Evolutionary conservation across 2,329 filamentous ascomycete genomes (phyloP).

Genomic region (Lasiodiplodia sp.): DNA sequence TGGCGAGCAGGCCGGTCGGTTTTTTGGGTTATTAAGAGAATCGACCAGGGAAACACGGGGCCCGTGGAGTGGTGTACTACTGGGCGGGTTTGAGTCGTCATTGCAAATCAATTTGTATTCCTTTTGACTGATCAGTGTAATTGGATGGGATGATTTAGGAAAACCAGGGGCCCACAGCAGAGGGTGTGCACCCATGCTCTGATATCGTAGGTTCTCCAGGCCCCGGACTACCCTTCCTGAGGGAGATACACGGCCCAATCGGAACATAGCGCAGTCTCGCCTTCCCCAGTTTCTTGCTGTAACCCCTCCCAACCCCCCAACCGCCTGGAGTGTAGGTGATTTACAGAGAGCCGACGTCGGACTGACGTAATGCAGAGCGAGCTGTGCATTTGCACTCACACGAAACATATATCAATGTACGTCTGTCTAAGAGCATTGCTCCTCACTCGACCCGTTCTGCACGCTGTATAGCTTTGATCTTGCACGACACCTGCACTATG

Average conservation of each 20-base stretch:
- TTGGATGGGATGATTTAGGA: too few species aligned
- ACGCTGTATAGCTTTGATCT: not conserved
- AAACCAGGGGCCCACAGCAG: too few species aligned
- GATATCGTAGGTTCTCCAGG: not conserved
- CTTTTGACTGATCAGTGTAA: not conserved
- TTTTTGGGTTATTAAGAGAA: not conserved
- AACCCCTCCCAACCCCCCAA: not conserved
- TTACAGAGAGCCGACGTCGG: conserved; percentile 1
- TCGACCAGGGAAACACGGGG: not conserved
- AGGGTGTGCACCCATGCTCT: not conserved
- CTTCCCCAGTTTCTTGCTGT: conserved; percentile 11
- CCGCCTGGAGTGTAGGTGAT: not conserved
- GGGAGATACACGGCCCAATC: not conserved
- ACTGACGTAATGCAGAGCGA: not conserved
- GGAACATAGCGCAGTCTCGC: conserved; percentile 1
- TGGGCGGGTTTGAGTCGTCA: not conserved
- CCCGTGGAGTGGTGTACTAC: not conserved
- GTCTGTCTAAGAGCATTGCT: not conserved
- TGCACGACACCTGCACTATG: not conserved
- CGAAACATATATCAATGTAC: not conserved
- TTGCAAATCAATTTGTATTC: conserved; percentile 1
- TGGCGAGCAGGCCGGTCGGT: not conserved
- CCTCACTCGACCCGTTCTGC: not conserved
- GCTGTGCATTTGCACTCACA: not conserved
- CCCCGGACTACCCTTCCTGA: not conserved